Percentiles rank a stretch among this genome's conserved stretches.
phyloP scores from a whole-genome alignment of 169 alveolate genomes.

The Amoebophrya sp. region DNA sequence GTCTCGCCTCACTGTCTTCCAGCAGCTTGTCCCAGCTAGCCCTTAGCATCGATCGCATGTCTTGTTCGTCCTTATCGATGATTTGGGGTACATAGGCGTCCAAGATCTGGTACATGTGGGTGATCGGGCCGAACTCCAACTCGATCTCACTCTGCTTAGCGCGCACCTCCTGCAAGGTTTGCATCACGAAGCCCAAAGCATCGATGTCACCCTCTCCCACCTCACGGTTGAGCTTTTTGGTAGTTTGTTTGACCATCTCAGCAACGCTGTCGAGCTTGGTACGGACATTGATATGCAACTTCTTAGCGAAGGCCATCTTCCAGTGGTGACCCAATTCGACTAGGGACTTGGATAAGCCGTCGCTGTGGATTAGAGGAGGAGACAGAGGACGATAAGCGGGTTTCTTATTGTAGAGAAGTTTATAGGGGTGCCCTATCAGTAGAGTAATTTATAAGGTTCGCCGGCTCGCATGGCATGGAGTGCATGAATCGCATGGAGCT shows the following conservation, averaged over 20 bases:
- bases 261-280: background rate
- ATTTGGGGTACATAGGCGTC: constrained; percentile 70
- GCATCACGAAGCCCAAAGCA: constrained; percentile 80
- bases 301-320: constrained; percentile 74
- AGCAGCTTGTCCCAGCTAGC: constrained; percentile 77
- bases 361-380: no score
- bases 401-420: no score
- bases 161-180: constrained; percentile 62
- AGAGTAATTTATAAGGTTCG: no score
- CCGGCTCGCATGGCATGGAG: no score
- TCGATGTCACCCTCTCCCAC: constrained; percentile 80
- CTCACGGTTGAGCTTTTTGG: constrained; percentile 26
- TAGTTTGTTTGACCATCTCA: background rate
- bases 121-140: constrained; percentile 79
- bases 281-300: constrained; percentile 69
- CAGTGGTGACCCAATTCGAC: constrained; percentile 67
- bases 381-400: no score
- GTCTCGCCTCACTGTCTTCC: constrained; percentile 67
- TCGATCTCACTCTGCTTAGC: constrained; percentile 76
- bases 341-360: constrained; percentile 59
- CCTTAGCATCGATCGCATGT: constrained; percentile 73
- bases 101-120: constrained; percentile 78
- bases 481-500: no score
- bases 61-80: constrained; percentile 85
- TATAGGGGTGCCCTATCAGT: no score